These are phyloP conservation scores for Astragalus glycyphyllos DNA, from an alignment of 306 rosid genomes.

Conservation along the genomic window DNA sequence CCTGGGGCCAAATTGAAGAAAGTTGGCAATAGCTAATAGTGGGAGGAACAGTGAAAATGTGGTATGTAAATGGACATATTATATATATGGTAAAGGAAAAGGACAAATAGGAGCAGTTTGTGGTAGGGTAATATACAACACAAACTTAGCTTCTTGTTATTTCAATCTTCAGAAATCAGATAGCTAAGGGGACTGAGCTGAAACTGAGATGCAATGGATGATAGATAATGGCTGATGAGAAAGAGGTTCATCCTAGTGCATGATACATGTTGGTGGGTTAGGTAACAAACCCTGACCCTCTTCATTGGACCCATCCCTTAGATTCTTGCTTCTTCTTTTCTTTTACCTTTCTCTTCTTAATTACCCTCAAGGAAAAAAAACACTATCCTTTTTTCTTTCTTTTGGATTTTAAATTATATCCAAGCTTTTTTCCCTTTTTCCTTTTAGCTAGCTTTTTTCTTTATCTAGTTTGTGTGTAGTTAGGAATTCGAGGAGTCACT, in stretches of 20 bases:
- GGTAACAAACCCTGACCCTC: slow-evolving; percentile 98
- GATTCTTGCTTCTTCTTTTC: slow-evolving; percentile 65
- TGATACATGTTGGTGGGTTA: slow-evolving; percentile 96
- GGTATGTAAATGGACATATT: slow-evolving; percentile 38
- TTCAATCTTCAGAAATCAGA: slow-evolving; percentile 5
- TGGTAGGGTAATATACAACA: slow-evolving; percentile 49
- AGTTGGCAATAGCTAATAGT: slow-evolving; percentile 36
- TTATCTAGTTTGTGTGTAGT: background rate
- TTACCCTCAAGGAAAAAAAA: background rate
- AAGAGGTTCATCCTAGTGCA: slow-evolving; percentile 69
- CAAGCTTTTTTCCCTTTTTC: slow-evolving; percentile 61
- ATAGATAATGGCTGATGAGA: slow-evolving; percentile 71
- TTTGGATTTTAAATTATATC: slow-evolving; percentile 25
- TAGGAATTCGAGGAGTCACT: too few relatives aligned
- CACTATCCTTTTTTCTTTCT: slow-evolving; percentile 42
- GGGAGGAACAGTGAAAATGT: slow-evolving; percentile 40
- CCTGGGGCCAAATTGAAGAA: slow-evolving; percentile 4
- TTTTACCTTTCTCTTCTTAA: slow-evolving; percentile 11
- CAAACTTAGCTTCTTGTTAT: background rate
- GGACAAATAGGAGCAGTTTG: slow-evolving; percentile 62
- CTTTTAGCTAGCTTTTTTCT: slow-evolving; percentile 54
- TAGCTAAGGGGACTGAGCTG: slow-evolving; percentile 22
- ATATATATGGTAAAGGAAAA: slow-evolving; percentile 39
- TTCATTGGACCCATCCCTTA: slow-evolving; percentile 85
- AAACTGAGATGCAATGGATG: slow-evolving; percentile 38